Conservation (phyloP, 208 protist genomes). For the Acanthamoeba lenticulata region DNA sequence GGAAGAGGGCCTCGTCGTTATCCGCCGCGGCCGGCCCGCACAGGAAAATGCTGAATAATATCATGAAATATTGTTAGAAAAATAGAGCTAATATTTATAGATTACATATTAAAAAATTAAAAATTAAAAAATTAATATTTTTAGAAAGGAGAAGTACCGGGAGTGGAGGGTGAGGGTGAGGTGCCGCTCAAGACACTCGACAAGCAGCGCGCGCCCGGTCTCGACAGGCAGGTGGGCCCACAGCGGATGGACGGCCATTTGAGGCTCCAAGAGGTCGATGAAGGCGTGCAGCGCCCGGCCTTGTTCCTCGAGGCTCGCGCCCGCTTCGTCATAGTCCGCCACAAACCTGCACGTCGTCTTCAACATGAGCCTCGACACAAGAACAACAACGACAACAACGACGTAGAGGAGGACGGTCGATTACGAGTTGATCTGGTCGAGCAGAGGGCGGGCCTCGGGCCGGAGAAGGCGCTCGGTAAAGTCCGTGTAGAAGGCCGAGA, state of each 20-base stretch:
- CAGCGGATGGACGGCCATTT: background rate
- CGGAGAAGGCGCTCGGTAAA: background rate
- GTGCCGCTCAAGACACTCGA: background rate
- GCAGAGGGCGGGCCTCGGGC: background rate
- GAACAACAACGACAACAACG: background rate
- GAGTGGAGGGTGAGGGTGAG: background rate
- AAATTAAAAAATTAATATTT: no score
- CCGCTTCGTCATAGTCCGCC: background rate
- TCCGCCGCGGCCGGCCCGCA: background rate
- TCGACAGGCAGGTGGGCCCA: background rate
- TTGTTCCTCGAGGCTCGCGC: background rate
- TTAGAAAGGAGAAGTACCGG: background rate
- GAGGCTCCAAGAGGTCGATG: background rate
- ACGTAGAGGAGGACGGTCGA: background rate
- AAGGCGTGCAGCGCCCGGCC: background rate
- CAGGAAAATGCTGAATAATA: background rate
- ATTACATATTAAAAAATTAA: no score
- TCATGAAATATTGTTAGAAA: no score
- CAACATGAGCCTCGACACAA: background rate
- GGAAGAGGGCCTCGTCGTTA: background rate
- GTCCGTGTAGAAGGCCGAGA: background rate
- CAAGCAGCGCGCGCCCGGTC: background rate
- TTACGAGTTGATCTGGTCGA: background rate
- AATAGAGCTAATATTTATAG: no score
- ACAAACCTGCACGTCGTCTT: background rate